Conservation (phyloP, 371 early-diverging fungal species). For the Rhizopus microsporus region DNA sequence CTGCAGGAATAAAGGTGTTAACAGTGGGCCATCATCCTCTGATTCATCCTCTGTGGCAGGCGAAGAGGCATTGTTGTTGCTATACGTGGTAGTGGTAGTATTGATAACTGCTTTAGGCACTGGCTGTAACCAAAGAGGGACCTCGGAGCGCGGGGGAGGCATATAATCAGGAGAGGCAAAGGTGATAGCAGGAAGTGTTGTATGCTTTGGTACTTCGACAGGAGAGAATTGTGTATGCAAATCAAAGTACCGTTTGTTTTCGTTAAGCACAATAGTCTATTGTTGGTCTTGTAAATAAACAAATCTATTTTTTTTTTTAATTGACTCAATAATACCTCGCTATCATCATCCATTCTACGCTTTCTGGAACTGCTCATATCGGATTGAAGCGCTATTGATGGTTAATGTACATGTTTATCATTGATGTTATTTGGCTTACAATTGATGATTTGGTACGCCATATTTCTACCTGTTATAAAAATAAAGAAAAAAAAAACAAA, state of each 20-base stretch:
- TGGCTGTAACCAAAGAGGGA: slow-evolving; percentile 30
- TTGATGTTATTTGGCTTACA: slow-evolving; percentile 8
- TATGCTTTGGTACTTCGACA: slow-evolving; percentile 6
- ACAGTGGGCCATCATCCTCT: slow-evolving; percentile 22
- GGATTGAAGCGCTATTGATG: too few relatives aligned
- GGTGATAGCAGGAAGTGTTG: slow-evolving; percentile 28
- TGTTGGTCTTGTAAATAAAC: background rate
- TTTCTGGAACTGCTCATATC: slow-evolving; percentile 5
- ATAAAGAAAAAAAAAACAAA: slow-evolving; percentile 1
- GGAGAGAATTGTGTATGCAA: slow-evolving; percentile 29
- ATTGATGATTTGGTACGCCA: slow-evolving; percentile 28
- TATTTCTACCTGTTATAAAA: slow-evolving; percentile 5
- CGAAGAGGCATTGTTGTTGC: slow-evolving; percentile 12
- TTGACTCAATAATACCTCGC: background rate
- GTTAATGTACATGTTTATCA: too few relatives aligned
- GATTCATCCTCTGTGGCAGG: slow-evolving; percentile 23
- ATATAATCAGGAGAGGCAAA: slow-evolving; percentile 37
- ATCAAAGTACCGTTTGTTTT: slow-evolving; percentile 26
- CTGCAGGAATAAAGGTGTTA: slow-evolving; percentile 18
- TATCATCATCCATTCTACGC: slow-evolving; percentile 36
- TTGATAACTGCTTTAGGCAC: background rate
- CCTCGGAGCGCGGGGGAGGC: slow-evolving; percentile 30
- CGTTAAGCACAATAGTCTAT: slow-evolving; percentile 9
- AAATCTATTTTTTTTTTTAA: background rate
- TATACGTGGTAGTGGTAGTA: too few relatives aligned